Conservation (phyloP, 768 basidiomycete genomes). For the Pholiota molesta region DNA sequence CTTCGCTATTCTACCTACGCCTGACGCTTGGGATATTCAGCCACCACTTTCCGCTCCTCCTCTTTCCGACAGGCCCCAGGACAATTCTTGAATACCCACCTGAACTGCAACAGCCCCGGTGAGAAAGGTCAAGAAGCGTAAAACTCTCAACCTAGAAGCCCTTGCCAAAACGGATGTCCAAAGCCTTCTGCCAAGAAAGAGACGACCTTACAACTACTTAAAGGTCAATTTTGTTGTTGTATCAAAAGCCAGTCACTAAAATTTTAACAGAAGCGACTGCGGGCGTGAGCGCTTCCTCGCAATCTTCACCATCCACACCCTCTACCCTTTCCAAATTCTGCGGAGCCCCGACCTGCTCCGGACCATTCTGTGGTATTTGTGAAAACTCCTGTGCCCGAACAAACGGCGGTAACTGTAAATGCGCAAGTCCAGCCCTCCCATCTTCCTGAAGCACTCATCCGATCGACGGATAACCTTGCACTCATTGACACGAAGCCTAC, state of each 20-base stretch:
- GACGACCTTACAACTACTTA: conserved; percentile 1
- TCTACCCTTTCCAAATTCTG: not conserved
- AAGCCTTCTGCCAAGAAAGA: conserved; percentile 25
- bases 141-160: conserved; percentile 27
- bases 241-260: not conserved
- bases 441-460: no score
- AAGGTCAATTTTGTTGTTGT: conserved; percentile 1
- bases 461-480: no score
- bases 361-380: not conserved
- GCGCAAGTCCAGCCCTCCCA: no score
- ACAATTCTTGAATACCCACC: not conserved
- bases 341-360: not conserved
- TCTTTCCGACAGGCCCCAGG: not conserved
- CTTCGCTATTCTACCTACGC: not conserved
- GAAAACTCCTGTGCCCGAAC: not conserved
- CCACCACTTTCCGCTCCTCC: not conserved
- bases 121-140: conserved; percentile 30
- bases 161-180: conserved; percentile 33
- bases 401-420: no score
- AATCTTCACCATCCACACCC: not conserved
- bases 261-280: no score
- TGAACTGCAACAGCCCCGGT: conserved; percentile 1
- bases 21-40: not conserved
- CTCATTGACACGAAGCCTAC: no score
- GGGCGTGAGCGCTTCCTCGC: not conserved